Base-by-base conservation (phyloP, 208 protist genomes). In the Acanthamoeba divionensis region DNA sequence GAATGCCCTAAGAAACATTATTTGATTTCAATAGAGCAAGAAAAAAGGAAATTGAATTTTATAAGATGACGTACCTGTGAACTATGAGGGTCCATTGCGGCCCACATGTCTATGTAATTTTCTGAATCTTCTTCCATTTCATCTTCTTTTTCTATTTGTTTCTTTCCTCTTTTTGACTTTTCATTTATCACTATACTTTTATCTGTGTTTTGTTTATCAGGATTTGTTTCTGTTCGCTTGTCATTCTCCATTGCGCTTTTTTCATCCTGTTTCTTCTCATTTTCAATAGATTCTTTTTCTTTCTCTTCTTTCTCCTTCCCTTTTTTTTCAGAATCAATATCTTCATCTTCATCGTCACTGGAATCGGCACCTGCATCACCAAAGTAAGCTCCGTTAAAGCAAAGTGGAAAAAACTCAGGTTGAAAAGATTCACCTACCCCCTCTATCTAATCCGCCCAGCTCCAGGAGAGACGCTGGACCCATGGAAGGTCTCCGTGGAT, bases 341-440 rank as follows among this genome's bases (percentile, higher is more conserved):
- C 80, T n/a, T 88, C 80, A 33, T 88, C 80, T 13, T 88, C 80
- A 62, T 88, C 80, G 29, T 83, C 75, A 31, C 75, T 83, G 4
- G 75, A 88, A 62, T 88, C 80, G 38, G 71, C 33, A n/a, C 80
- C 71, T 4, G n/a, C n/a, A n/a, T n/a, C n/a, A n/a, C n/a, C n/a
- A n/a, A n/a, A n/a, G n/a, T n/a, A n/a, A n/a, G n/a, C n/a, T n/a
- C n/a, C n/a, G n/a, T n/a, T n/a, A n/a, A n/a, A n/a, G n/a, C n/a
- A n/a, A n/a, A n/a, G n/a, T n/a, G n/a, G n/a, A n/a, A n/a, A n/a
- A n/a, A n/a, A n/a, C n/a, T n/a, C n/a, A n/a, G n/a, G n/a, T n/a
- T n/a, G n/a, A n/a, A n/a, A n/a, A n/a, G n/a, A n/a, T n/a, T n/a
- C n/a, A n/a, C n/a, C n/a, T n/a, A n/a, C n/a, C n/a, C n/a, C n/a